A percentile compares a stretch with the other conserved stretches of the same genome.
Evolutionary conservation across 2,329 filamentous ascomycete species (phyloP).

Genomic region (Parastagonospora nodorum): DNA sequence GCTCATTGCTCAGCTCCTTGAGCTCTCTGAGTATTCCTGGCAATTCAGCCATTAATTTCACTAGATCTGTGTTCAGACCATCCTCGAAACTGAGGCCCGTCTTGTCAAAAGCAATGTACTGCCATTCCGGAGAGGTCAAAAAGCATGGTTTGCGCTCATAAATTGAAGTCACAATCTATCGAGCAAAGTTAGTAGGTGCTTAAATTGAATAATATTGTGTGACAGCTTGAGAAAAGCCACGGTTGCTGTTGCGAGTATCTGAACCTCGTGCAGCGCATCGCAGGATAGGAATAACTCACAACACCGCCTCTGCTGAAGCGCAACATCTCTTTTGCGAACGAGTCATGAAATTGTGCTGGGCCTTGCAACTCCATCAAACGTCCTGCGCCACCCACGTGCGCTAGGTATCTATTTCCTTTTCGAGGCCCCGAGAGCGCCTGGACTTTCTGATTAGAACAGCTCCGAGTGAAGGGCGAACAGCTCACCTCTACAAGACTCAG

Average conservation of each 20-base stretch:
- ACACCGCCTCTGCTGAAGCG: constrained; percentile 38
- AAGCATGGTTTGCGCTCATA: constrained; percentile 39
- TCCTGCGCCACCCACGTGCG: constrained; percentile 41
- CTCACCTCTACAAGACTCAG: constrained; percentile 40
- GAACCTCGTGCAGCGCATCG: background rate
- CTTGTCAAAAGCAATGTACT: constrained; percentile 40
- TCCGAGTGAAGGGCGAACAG: background rate
- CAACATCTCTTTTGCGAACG: constrained; percentile 39
- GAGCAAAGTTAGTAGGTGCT: background rate
- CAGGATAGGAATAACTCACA: constrained; percentile 20
- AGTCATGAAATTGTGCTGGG: constrained; percentile 28
- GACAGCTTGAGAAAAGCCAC: background rate
- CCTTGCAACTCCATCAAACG: constrained; percentile 41
- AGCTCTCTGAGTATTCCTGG: constrained; percentile 34
- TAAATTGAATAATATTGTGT: background rate
- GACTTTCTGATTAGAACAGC: background rate
- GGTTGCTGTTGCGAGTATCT: background rate
- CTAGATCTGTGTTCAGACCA: constrained; percentile 32
- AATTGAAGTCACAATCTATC: constrained; percentile 38
- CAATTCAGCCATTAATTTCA: constrained; percentile 34
- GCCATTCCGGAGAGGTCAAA: constrained; percentile 36
- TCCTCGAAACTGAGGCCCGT: constrained; percentile 31
- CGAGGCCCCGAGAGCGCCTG: constrained; percentile 40
- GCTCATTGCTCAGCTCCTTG: constrained; percentile 20
- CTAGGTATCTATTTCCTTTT: constrained; percentile 36